These are phyloP conservation scores for Jaapia argillacea DNA, from an alignment of 768 basidiomycete species.

Conservation along the genomic window DNA sequence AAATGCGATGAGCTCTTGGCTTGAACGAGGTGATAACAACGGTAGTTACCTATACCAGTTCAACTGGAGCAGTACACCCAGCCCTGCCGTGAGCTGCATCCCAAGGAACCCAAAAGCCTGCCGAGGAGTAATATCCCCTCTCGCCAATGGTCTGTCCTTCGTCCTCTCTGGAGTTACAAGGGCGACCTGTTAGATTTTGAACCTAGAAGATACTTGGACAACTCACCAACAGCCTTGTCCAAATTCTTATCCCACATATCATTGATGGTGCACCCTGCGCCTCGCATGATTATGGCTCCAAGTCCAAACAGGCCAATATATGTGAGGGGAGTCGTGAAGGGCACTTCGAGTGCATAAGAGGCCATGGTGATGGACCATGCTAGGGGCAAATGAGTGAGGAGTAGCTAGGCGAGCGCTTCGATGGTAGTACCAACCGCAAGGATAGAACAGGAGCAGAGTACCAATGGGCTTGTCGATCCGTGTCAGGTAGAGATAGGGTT, in stretches of 20 bases:
- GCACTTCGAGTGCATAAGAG: constrained; percentile 64
- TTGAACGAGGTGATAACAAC: neutral
- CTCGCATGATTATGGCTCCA: constrained; percentile 92
- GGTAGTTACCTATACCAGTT: constrained; percentile 84
- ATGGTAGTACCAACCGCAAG: constrained; percentile 61
- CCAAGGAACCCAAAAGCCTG: constrained; percentile 81
- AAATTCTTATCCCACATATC: constrained; percentile 96
- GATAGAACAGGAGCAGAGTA: constrained; percentile 83
- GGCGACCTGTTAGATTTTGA: too few species aligned
- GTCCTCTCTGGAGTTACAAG: constrained; percentile 60
- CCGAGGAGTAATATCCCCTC: constrained; percentile 63
- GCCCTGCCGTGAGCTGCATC: constrained; percentile 68
- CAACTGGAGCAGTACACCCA: constrained; percentile 80
- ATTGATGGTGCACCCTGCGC: constrained; percentile 97
- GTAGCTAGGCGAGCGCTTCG: neutral
- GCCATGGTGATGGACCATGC: constrained; percentile 99
- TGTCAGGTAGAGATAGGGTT: constrained; percentile 79
- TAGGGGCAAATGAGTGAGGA: constrained; percentile 20
- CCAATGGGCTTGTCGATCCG: constrained; percentile 97
- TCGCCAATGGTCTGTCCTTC: constrained; percentile 77
- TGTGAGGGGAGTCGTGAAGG: constrained; percentile 56
- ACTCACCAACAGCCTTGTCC: constrained; percentile 83
- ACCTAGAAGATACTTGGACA: too few species aligned
- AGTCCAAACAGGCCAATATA: constrained; percentile 80
- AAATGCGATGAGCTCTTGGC: neutral